A percentile compares a stretch with the other conserved stretches of the same genome.
phyloP scores from a whole-genome alignment of 306 rosid species.

The Lablab purpureus region DNA sequence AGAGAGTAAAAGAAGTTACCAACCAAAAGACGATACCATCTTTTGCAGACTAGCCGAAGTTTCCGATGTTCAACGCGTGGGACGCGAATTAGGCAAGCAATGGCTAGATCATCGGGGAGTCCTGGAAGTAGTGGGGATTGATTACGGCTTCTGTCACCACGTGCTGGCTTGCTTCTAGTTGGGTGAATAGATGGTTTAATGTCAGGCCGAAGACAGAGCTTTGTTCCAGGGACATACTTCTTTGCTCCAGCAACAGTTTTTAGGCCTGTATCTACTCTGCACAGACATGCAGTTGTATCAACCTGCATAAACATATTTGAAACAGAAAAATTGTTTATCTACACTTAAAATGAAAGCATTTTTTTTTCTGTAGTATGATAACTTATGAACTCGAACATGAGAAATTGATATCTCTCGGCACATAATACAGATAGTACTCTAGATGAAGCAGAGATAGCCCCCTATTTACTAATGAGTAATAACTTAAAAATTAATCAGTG shows the following conservation, averaged over 20 bases:
- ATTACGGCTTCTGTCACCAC: constrained; percentile 77
- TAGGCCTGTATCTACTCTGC: constrained; percentile 86
- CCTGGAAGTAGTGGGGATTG: constrained; percentile 90
- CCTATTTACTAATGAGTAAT: not conserved
- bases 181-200: constrained; percentile 90
- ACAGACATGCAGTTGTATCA: constrained; percentile 85
- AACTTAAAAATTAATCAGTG: constrained; percentile 7
- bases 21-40: constrained; percentile 84
- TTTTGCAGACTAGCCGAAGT: constrained; percentile 83
- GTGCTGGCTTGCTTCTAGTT: constrained; percentile 74
- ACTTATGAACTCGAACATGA: constrained; percentile 27
- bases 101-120: constrained; percentile 91
- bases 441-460: constrained; percentile 33
- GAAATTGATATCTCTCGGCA: constrained; percentile 18
- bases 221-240: constrained; percentile 83
- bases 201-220: constrained; percentile 88
- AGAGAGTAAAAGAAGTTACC: constrained; percentile 87
- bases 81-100: constrained; percentile 86
- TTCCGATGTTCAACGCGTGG: constrained; percentile 83
- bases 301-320: constrained; percentile 63
- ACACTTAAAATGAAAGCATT: constrained; percentile 5
- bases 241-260: constrained; percentile 84
- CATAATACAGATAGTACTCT: not conserved
- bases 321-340: constrained; percentile 31
- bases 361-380: not conserved